Conservation (phyloP, 2,329 filamentous ascomycete species). For the Immersiporthe knoxdaviesiana region DNA sequence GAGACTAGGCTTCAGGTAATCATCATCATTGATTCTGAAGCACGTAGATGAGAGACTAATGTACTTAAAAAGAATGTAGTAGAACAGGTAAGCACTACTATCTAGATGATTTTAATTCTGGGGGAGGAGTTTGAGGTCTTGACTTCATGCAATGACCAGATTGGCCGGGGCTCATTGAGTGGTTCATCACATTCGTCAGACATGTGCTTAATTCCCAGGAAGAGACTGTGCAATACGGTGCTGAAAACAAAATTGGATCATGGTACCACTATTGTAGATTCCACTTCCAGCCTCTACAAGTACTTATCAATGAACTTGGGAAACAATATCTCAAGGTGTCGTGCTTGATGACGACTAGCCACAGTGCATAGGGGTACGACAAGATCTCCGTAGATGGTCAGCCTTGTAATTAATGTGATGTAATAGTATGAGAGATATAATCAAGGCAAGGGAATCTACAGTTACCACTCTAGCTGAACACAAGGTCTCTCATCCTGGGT, state of each 20-base stretch:
- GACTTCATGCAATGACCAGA: background rate
- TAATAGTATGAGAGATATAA: background rate
- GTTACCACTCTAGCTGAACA: background rate
- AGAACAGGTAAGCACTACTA: background rate
- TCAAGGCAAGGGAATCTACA: background rate
- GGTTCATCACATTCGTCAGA: too few relatives aligned
- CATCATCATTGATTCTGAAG: background rate
- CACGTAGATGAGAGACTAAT: background rate
- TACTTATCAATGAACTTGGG: background rate
- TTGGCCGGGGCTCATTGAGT: too few relatives aligned
- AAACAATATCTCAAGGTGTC: background rate
- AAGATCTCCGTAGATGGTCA: background rate
- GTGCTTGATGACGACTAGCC: background rate
- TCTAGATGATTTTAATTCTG: background rate
- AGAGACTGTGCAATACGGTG: background rate
- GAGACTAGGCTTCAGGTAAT: background rate
- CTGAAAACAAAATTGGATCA: background rate
- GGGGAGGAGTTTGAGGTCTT: background rate
- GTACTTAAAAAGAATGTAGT: background rate
- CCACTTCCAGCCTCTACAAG: background rate
- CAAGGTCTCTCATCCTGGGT: background rate
- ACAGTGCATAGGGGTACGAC: background rate
- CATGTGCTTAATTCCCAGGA: background rate
- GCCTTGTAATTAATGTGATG: background rate
- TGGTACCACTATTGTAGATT: background rate